Evolutionary conservation across 2,329 filamentous ascomycete genomes (phyloP), one percentile per base, ranked within the genome.

Genomic region (Aspergillus floridensis): DNA sequence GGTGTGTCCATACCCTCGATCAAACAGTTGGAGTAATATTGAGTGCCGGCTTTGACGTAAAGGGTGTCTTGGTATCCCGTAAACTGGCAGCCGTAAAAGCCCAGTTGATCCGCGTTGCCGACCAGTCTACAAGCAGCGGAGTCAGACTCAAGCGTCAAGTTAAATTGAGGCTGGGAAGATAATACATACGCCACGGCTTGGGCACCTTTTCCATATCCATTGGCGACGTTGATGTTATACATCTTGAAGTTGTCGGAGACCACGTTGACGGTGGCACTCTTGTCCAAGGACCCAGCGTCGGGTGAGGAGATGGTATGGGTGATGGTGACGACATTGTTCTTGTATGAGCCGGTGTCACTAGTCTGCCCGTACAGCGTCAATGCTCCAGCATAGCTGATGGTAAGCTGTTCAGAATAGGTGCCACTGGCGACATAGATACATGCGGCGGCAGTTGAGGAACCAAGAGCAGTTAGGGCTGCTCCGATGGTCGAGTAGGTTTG

Each of bases 171-270:
- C 4, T 2, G 32, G 2, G 3, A n/a, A 60, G 5, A 26, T 26
- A 29, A 29, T 35, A 35, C 67, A 58, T 57, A 72, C 68, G 73
- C 72, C 16, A 75, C 72, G 26, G 73, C 73, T 50, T 76, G 72
- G 2, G 68, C 59, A 4, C 74, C 72, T 22, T 70, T 58, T 1
- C 74, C 73, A 50, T 70, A 75, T 3, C 69, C 69, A 59, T 76
- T 76, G n/a, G 56, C 66, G 14, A 75, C 68, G 35, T 76, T 73
- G 58, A 76, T 67, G 29, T 75, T 76, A 38, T 76, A 74, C 64
- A 76, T 66, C 22, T 63, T 68, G 41, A 76, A 70, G 22, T 67
- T 65, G 48, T 63, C 61, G 6, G 68, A 65, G 6, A 65, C 65
- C 21, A 72, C 68, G 47, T 73, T 69, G 6, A 75, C 56, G 1